Evolutionary conservation across 1,139 yeast species (phyloP), one percentile per base, ranked within the genome.

Genomic region (Ogataea hybrid): DNA sequence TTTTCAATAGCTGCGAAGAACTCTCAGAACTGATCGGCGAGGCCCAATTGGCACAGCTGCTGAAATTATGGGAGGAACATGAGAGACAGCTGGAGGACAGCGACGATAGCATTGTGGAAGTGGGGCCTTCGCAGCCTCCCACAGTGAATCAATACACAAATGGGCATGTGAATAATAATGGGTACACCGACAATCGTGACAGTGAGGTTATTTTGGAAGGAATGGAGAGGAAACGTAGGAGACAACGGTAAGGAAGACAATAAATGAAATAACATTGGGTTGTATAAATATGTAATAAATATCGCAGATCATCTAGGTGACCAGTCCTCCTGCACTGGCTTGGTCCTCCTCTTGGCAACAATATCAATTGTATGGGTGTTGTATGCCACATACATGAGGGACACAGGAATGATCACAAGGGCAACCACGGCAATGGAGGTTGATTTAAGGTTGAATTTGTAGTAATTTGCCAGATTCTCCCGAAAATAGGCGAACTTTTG

Each of bases 331-430:
- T 33, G 55, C 9, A 59, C 45, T 11, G 67, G 64, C 39, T 46
- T 48, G 17, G 52, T 57, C 53, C 68, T 60, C 46, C 58, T 56
- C 28, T 54, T 54, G 23, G 59, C 59, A 16, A 51, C 46, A 6
- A 49, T 18, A 30, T 53, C 49, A 5, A 56, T 22, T 15, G 53
- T 51, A 43, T 62, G 65, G 29, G 56, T 58, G 34, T 59, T 57
- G 41, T 60, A 61, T 14, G 63, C 62, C 28, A 57, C 46, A 41
- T 63, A 64, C 6, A 58, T 51, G 23, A 65, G 49, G 9, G 57
- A 56, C 28, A 60, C 61, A 9, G 69, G 69, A 25, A 64, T 54
- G 8, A 53, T 57, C 28, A 61, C 63, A 42, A 64, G 50, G 50
- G 60, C 62, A 10, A 63, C 37, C 7, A 61, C 30, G 4, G 63